Evolutionary conservation across 1,139 yeast genomes (phyloP).

Genomic region (Candida dubliniensis): DNA sequence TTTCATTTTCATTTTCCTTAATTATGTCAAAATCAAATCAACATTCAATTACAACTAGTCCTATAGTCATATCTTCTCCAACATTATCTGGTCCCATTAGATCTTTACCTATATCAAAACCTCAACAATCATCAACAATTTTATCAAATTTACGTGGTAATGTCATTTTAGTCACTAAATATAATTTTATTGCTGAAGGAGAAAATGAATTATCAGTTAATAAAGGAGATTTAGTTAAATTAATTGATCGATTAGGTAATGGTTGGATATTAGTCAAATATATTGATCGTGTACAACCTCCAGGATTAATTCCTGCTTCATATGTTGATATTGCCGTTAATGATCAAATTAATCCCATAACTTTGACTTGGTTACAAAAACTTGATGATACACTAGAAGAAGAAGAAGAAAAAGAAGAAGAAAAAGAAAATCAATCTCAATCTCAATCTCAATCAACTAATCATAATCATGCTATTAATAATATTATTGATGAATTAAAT

Average conservation of each 20-base stretch:
- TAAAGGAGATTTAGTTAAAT: conserved; percentile 43
- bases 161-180: conserved; percentile 41
- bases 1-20: background rate
- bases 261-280: conserved; percentile 49
- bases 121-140: conserved; percentile 7
- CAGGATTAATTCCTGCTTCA: conserved; percentile 44
- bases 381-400: background rate
- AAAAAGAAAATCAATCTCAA: too few relatives aligned
- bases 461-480: background rate
- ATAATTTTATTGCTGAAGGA: conserved; percentile 35
- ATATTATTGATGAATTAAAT: conserved; percentile 13
- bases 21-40: conserved; percentile 2
- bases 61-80: background rate
- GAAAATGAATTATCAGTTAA: conserved; percentile 33
- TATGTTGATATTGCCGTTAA: conserved; percentile 50
- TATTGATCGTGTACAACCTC: conserved; percentile 35
- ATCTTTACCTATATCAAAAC: conserved; percentile 13
- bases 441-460: too few relatives aligned
- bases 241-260: conserved; percentile 37
- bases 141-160: conserved; percentile 22
- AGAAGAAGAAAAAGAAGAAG: too few relatives aligned
- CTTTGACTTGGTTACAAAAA: conserved; percentile 33
- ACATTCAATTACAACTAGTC: background rate
- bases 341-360: conserved; percentile 38
- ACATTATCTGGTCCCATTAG: conserved; percentile 6